A percentile compares a stretch with the other conserved stretches of the same genome.
Evolutionary conservation across 2,329 filamentous ascomycete genomes (phyloP).

Genomic region (Claviceps monticola): DNA sequence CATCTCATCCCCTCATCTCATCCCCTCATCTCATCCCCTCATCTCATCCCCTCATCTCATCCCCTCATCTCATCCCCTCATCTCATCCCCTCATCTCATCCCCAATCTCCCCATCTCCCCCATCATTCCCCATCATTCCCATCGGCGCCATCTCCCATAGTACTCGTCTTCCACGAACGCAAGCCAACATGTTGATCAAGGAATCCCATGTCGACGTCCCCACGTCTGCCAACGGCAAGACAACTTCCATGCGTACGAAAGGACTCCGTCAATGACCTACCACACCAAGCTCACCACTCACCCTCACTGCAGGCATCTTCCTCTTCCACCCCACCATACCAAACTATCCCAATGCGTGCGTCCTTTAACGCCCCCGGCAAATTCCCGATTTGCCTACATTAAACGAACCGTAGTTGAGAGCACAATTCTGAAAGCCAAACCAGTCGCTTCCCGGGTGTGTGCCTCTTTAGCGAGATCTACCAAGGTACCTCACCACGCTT

Average conservation of each 20-base stretch:
- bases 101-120: not conserved
- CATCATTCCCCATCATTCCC: not conserved
- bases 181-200: slow-evolving; percentile 35
- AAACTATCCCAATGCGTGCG: slow-evolving; percentile 67
- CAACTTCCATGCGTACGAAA: slow-evolving; percentile 36
- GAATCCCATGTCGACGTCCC: slow-evolving; percentile 38
- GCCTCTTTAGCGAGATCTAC: slow-evolving; percentile 88
- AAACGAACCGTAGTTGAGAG: not conserved
- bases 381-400: no score
- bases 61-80: no score
- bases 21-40: no score
- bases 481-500: slow-evolving; percentile 49
- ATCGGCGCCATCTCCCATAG: not conserved
- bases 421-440: not conserved
- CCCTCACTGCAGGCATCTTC: slow-evolving; percentile 56
- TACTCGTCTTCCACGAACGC: not conserved
- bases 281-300: slow-evolving; percentile 3
- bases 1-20: no score
- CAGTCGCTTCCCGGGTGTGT: slow-evolving; percentile 67
- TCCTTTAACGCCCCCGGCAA: not conserved
- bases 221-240: slow-evolving; percentile 37
- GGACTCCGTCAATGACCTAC: not conserved
- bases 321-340: slow-evolving; percentile 76
- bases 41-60: no score
- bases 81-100: no score